Evolutionary conservation across 2,329 filamentous ascomycete genomes (phyloP).

Genomic region (Fusarium compactum): DNA sequence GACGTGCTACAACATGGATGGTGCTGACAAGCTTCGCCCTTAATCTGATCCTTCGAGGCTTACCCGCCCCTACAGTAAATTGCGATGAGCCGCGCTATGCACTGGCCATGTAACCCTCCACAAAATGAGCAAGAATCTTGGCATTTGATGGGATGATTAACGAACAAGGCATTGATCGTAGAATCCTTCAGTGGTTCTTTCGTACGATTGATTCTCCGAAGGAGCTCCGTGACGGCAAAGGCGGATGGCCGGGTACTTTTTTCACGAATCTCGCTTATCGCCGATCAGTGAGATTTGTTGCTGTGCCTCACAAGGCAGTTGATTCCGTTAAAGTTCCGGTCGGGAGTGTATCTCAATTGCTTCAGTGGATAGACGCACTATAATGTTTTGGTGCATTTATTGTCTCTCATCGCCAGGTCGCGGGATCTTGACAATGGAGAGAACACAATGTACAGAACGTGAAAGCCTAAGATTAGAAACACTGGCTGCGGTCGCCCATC

Average conservation of each 20-base stretch:
- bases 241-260: not conserved
- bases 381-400: too few relatives aligned
- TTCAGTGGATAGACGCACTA: too few relatives aligned
- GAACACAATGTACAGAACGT: fast-evolving
- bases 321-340: not conserved
- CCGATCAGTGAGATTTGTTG: not conserved
- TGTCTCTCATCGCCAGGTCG: too few relatives aligned
- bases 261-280: not conserved
- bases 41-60: slow-evolving; percentile 2
- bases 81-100: slow-evolving; percentile 8
- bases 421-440: not conserved
- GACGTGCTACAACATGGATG: not conserved
- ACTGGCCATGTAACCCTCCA: slow-evolving; percentile 1
- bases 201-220: not conserved
- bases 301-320: not conserved
- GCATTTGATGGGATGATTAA: not conserved
- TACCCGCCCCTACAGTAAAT: slow-evolving; percentile 15
- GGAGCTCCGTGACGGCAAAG: not conserved
- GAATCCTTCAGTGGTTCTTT: not conserved
- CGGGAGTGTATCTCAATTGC: not conserved
- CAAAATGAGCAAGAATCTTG: not conserved
- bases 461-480: not conserved
- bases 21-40: not conserved
- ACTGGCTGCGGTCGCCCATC: fast-evolving
- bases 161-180: not conserved